Percentiles rank a stretch among this genome's conserved stretches.
Evolutionary conservation across 192 early-diverging fungal genomes (phyloP).

Genomic region (Globomyces pollinis-pini): DNA sequence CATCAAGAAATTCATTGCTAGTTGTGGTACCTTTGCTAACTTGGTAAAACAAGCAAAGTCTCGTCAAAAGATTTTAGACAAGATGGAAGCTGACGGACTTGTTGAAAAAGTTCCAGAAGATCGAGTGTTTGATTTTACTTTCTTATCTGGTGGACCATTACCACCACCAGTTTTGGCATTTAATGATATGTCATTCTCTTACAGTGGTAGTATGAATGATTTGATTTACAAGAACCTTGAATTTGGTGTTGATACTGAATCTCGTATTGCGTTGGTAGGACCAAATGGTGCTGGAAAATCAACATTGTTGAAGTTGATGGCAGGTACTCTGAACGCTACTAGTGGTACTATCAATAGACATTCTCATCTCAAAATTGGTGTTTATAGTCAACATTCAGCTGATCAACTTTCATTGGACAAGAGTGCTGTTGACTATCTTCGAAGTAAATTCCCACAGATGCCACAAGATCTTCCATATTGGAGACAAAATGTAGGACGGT

Average conservation of each 20-base stretch:
- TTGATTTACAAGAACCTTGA: slow-evolving; percentile 86
- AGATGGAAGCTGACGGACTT: slow-evolving; percentile 98
- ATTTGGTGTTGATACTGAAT: slow-evolving; percentile 95
- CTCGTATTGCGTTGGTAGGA: slow-evolving; percentile 94
- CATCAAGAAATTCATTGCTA: slow-evolving; percentile 98
- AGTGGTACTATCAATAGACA: slow-evolving; percentile 82
- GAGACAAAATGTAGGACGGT: slow-evolving; percentile 85
- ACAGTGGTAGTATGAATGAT: slow-evolving; percentile 74
- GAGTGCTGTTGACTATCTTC: slow-evolving; percentile 88
- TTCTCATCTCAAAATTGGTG: slow-evolving; percentile 86
- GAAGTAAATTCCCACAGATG: slow-evolving; percentile 70
- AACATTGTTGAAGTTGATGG: slow-evolving; percentile 96
- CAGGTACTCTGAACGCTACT: slow-evolving; percentile 74
- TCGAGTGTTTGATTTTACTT: slow-evolving; percentile 75
- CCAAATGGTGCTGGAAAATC: slow-evolving; percentile 89
- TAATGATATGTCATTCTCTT: slow-evolving; percentile 87
- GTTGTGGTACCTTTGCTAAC: slow-evolving; percentile 99
- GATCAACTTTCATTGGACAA: slow-evolving; percentile 88
- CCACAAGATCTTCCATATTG: slow-evolving; percentile 81
- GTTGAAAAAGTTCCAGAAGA: slow-evolving; percentile 86
- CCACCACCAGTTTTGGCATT: slow-evolving; percentile 94
- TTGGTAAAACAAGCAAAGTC: slow-evolving; percentile 97
- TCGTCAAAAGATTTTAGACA: slow-evolving; percentile 99
- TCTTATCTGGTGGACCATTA: slow-evolving; percentile 76
- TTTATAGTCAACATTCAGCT: slow-evolving; percentile 96